phyloP scores from a whole-genome alignment of 495 filamentous ascomycete species.

The Aspergillus kassunensis region DNA sequence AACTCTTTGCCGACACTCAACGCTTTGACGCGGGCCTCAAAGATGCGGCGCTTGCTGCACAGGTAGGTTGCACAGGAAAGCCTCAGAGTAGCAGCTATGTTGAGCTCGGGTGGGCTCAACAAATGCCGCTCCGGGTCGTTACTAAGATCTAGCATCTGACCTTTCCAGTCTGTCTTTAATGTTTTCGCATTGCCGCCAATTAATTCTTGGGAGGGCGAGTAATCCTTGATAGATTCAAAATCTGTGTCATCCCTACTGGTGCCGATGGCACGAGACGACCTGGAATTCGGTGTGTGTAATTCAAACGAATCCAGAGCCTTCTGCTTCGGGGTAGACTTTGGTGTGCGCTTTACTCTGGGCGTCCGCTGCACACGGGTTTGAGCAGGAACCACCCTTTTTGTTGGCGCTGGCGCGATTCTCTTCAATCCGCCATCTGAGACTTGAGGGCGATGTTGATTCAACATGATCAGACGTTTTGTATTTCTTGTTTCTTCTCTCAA shows the following conservation, averaged over 20 bases:
- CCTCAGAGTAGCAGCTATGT: conserved; percentile 73
- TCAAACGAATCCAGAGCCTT: conserved; percentile 44
- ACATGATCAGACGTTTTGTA: conserved; percentile 48
- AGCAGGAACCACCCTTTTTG: conserved; percentile 26
- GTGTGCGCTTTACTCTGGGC: conserved; percentile 42
- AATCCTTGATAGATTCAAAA: conserved; percentile 74
- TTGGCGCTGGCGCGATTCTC: conserved; percentile 47
- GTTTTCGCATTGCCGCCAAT: conserved; percentile 60
- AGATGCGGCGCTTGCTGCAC: conserved; percentile 92
- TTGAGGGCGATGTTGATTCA: conserved; percentile 36
- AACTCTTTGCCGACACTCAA: conserved; percentile 77
- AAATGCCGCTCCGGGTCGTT: conserved; percentile 72
- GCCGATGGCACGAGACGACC: conserved; percentile 39
- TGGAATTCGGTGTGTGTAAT: conserved; percentile 32
- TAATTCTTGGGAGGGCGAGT: conserved; percentile 66
- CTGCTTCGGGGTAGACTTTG: conserved; percentile 46
- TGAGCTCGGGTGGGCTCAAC: conserved; percentile 75
- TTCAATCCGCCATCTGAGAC: conserved; percentile 32
- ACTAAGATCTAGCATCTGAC: conserved; percentile 71
- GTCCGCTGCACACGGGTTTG: conserved; percentile 32
- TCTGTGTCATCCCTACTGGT: conserved; percentile 81
- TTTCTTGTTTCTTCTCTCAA: conserved; percentile 59
- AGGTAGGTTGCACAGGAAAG: conserved; percentile 89
- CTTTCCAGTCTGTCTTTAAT: conserved; percentile 87
- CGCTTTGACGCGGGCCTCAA: conserved; percentile 68